Percentiles rank a stretch among this genome's conserved stretches.
Evolutionary conservation across 208 protist species (phyloP).

Genomic region (Tritrichomonas musculus): DNA sequence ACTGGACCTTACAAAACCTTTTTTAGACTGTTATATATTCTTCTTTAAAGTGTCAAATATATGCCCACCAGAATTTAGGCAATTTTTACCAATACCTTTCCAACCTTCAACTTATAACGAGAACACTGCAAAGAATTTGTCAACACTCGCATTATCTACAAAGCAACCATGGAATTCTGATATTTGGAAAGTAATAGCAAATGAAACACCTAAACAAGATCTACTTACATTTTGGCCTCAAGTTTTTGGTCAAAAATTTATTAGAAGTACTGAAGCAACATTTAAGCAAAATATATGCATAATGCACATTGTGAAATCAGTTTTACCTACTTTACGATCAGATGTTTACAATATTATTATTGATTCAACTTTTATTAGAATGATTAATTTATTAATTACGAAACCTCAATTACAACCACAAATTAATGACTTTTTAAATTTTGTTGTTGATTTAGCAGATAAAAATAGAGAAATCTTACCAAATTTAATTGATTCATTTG

Average conservation of each 20-base stretch:
- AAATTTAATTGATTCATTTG: neutral
- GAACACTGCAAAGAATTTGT: neutral
- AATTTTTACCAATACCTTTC: neutral
- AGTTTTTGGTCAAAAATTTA: neutral
- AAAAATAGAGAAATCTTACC: neutral
- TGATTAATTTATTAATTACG: neutral
- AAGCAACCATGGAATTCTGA: neutral
- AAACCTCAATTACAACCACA: neutral
- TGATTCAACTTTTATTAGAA: neutral
- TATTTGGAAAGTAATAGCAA: neutral
- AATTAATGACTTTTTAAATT: neutral
- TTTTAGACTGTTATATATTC: neutral
- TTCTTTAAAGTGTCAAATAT: neutral
- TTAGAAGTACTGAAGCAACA: neutral
- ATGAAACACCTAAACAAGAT: neutral
- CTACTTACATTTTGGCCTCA: neutral
- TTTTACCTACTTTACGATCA: neutral
- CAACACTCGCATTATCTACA: neutral
- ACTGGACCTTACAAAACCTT: neutral
- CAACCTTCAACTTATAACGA: neutral
- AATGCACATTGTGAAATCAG: neutral
- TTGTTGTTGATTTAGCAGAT: neutral
- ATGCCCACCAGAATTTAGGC: neutral
- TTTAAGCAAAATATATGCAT: neutral
- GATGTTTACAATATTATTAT: neutral